A percentile compares a stretch with the other conserved stretches of the same genome.
Evolutionary conservation across 441 rosid genomes (phyloP).

Genomic region (Populus tomentosa): DNA sequence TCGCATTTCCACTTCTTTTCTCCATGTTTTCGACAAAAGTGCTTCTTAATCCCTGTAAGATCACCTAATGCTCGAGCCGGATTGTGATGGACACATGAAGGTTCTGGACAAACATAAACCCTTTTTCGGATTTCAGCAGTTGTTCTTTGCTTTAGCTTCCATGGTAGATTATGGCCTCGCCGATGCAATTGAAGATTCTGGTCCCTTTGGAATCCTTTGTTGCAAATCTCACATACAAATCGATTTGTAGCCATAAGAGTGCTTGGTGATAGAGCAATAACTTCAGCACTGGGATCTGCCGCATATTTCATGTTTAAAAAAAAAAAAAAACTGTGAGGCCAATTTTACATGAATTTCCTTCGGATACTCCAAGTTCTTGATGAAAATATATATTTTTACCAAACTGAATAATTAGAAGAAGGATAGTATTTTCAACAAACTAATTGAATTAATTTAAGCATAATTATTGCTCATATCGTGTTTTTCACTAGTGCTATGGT

Average conservation of each 20-base stretch:
- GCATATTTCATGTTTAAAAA: not conserved
- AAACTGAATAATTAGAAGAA: not conserved
- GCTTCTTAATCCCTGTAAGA: constrained; percentile 74
- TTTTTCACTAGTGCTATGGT: not conserved
- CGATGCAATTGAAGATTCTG: constrained; percentile 66
- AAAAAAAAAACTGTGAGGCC: not conserved
- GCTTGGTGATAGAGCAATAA: constrained; percentile 44
- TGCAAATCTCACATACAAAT: constrained; percentile 59
- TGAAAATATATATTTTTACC: not conserved
- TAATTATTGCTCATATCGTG: not conserved
- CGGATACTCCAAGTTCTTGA: not conserved
- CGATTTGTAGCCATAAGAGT: constrained; percentile 62
- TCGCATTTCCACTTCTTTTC: constrained; percentile 78
- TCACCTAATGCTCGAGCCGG: constrained; percentile 68
- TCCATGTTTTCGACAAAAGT: constrained; percentile 65
- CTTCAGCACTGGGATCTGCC: constrained; percentile 48
- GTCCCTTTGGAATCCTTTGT: constrained; percentile 70
- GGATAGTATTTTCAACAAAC: not conserved
- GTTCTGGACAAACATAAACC: constrained; percentile 63
- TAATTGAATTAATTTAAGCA: not conserved
- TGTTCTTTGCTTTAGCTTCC: constrained; percentile 66
- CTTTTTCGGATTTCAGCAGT: constrained; percentile 40
- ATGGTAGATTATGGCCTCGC: constrained; percentile 68
- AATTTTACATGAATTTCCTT: not conserved
- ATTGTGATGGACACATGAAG: constrained; percentile 54